Percentiles rank a stretch among this genome's conserved stretches.
phyloP scores from a whole-genome alignment of 1,139 yeast genomes.

The Yamadazyma kanchanaburiensis region DNA sequence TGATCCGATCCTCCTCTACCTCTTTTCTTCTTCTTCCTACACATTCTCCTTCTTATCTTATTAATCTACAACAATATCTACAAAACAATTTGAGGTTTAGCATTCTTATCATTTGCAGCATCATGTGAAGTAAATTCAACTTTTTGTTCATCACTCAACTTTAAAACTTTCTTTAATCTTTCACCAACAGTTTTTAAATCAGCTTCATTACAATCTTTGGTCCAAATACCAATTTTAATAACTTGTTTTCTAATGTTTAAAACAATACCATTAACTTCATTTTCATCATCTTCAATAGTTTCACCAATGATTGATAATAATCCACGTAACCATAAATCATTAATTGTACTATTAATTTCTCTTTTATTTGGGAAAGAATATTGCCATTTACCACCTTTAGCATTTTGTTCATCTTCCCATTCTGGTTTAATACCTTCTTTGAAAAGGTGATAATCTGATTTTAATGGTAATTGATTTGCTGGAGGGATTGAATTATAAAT shows the following conservation, averaged over 20 bases:
- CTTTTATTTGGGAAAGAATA: slow-evolving; percentile 67
- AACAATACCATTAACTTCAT: slow-evolving; percentile 94
- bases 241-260: slow-evolving; percentile 83
- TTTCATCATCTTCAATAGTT: slow-evolving; percentile 84
- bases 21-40: too few relatives aligned
- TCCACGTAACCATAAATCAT: slow-evolving; percentile 91
- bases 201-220: slow-evolving; percentile 70
- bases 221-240: slow-evolving; percentile 90
- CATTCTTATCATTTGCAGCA: slow-evolving; percentile 43
- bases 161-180: slow-evolving; percentile 77
- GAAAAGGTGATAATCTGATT: slow-evolving; percentile 94
- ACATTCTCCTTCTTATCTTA: too few relatives aligned
- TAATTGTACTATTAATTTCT: slow-evolving; percentile 59
- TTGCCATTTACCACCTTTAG: slow-evolving; percentile 93
- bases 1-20: too few relatives aligned
- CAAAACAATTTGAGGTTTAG: slow-evolving; percentile 40
- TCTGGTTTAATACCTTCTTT: slow-evolving; percentile 95
- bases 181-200: slow-evolving; percentile 72
- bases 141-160: slow-evolving; percentile 62
- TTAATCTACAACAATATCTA: too few relatives aligned
- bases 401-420: slow-evolving; percentile 92
- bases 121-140: slow-evolving; percentile 76
- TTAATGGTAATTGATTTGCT: slow-evolving; percentile 86
- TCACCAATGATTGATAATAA: slow-evolving; percentile 93
- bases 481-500: slow-evolving; percentile 91